Evolutionary conservation across 192 early-diverging fungal species (phyloP).

Genomic region (Gonapodya prolifera): DNA sequence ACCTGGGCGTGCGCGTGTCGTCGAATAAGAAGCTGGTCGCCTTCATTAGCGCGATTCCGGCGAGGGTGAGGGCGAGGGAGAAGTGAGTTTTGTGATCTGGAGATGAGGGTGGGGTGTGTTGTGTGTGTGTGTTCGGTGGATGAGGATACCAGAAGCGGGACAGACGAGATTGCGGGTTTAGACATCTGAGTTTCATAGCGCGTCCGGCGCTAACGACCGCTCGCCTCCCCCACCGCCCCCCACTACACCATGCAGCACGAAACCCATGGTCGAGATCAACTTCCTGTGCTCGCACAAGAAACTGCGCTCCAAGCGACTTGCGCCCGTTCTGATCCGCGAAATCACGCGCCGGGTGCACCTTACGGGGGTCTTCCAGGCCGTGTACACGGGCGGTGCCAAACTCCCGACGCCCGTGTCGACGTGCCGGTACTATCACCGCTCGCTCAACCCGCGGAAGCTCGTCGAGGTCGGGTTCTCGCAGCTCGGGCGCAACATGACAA

Average conservation of each 20-base stretch:
- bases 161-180: too few species aligned
- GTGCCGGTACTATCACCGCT: conserved; percentile 83
- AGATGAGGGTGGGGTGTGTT: background rate
- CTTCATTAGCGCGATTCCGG: conserved; percentile 91
- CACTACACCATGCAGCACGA: conserved; percentile 20
- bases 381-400: conserved; percentile 86
- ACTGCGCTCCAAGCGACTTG: conserved; percentile 83
- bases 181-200: too few species aligned
- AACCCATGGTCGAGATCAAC: conserved; percentile 89
- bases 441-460: conserved; percentile 87
- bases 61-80: conserved; percentile 57
- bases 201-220: too few species aligned
- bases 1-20: conserved; percentile 79
- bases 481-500: conserved; percentile 52
- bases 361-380: conserved; percentile 91
- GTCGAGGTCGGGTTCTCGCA: conserved; percentile 88
- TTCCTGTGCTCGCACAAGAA: conserved; percentile 95
- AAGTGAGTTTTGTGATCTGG: too few species aligned
- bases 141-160: background rate
- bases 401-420: conserved; percentile 81
- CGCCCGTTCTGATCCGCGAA: conserved; percentile 95
- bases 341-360: conserved; percentile 86
- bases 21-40: conserved; percentile 74
- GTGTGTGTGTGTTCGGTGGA: background rate
- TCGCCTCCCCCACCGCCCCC: too few species aligned